A percentile compares a stretch with the other conserved stretches of the same genome.
phyloP scores from a whole-genome alignment of 2,329 filamentous ascomycete species.

The Nigrospora oryzae region DNA sequence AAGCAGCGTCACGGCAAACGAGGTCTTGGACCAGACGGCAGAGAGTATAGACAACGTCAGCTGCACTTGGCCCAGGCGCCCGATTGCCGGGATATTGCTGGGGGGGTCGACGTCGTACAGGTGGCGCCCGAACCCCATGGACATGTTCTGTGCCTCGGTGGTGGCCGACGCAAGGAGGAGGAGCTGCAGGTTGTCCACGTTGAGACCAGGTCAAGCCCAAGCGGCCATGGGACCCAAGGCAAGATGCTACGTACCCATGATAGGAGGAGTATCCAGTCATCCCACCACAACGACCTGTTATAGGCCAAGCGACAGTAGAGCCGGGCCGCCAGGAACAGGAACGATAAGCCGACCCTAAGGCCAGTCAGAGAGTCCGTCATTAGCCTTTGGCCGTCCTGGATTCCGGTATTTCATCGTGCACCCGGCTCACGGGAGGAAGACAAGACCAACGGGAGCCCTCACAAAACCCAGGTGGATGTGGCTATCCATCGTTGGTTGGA shows the following conservation, averaged over 20 bases:
- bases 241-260: conserved; percentile 11
- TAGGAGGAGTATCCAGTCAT: conserved; percentile 15
- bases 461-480: too few species aligned
- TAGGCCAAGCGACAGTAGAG: not conserved
- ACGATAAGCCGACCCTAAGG: not conserved
- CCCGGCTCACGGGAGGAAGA: too few species aligned
- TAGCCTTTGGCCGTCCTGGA: too few species aligned
- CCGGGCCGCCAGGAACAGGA: not conserved
- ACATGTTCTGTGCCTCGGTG: not conserved
- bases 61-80: not conserved
- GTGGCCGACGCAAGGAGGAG: not conserved
- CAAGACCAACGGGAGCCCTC: too few species aligned
- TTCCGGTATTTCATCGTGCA: too few species aligned
- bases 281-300: conserved; percentile 14
- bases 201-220: too few species aligned
- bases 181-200: not conserved
- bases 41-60: conserved; percentile 14
- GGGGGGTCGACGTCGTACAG: conserved; percentile 1
- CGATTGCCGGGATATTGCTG: conserved; percentile 8
- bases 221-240: not conserved
- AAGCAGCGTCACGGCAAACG: conserved; percentile 20
- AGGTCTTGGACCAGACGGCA: conserved; percentile 19
- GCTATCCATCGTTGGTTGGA: too few species aligned
- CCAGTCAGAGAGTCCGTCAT: too few species aligned
- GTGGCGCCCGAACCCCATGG: conserved; percentile 3